These are phyloP conservation scores for Schizophyllum commune DNA, from an alignment of 1,284 basidiomycete genomes.

Conservation along the genomic window DNA sequence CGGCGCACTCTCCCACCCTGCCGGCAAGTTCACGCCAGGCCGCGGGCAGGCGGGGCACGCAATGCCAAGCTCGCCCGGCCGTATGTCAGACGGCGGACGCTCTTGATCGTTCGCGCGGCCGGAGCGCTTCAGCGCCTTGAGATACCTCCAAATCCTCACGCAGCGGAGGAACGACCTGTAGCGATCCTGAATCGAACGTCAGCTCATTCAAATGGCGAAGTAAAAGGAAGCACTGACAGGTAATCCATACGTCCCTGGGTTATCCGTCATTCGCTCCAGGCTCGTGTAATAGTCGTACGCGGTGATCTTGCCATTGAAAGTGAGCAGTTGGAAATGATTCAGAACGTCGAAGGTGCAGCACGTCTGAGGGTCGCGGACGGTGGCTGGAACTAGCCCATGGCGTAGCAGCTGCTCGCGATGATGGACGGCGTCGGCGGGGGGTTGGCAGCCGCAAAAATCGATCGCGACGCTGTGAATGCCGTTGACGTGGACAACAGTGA, in stretches of 20 bases:
- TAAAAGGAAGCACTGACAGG: not conserved
- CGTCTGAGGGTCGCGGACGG: not conserved
- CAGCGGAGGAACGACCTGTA: constrained; percentile 5
- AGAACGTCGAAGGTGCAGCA: constrained; percentile 10
- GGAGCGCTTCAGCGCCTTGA: constrained; percentile 9
- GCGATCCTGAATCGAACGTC: not conserved
- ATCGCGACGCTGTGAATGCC: constrained; percentile 24
- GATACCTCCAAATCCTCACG: constrained; percentile 3
- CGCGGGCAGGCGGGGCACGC: constrained; percentile 24
- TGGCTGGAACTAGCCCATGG: constrained; percentile 17
- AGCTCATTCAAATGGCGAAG: not conserved
- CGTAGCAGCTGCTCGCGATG: constrained; percentile 18
- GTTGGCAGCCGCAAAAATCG: constrained; percentile 24
- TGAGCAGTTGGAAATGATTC: constrained; percentile 12
- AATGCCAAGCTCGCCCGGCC: constrained; percentile 17
- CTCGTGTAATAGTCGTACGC: constrained; percentile 13
- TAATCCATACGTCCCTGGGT: not conserved
- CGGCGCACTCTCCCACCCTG: constrained; percentile 14
- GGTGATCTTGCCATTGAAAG: constrained; percentile 14
- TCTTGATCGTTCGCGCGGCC: constrained; percentile 7
- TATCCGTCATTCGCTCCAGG: constrained; percentile 10
- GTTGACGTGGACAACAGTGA: constrained; percentile 22
- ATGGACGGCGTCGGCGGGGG: not conserved
- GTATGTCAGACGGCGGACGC: too few relatives aligned
- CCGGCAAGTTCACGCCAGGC: constrained; percentile 17